phyloP scores from a whole-genome alignment of 1,139 yeast genomes.

The Yamadazyma trypodendri region DNA sequence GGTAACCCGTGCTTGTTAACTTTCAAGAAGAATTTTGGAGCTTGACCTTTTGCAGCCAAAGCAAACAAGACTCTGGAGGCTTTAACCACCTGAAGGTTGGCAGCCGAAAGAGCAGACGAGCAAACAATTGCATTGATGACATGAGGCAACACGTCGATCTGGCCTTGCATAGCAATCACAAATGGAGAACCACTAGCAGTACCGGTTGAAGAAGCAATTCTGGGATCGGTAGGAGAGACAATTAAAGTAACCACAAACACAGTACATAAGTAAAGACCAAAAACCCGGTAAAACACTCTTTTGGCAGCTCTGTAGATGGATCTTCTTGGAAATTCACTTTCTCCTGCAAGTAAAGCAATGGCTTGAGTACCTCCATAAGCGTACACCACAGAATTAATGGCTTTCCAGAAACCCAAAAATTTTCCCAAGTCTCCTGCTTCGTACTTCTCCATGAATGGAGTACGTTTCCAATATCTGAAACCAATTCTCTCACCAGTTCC shows the following conservation, averaged over 20 bases:
- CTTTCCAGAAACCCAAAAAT: conserved; percentile 67
- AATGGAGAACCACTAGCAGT: conserved; percentile 39
- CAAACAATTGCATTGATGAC: conserved; percentile 55
- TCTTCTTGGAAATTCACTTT: conserved; percentile 66
- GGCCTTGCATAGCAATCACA: conserved; percentile 40
- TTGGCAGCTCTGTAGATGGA: conserved; percentile 71
- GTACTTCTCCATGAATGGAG: conserved; percentile 51
- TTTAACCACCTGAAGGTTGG: conserved; percentile 52
- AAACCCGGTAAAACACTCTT: conserved; percentile 69
- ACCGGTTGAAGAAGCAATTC: conserved; percentile 29
- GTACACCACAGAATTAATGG: conserved; percentile 79
- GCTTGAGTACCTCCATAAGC: conserved; percentile 60
- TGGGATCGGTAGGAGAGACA: conserved; percentile 38
- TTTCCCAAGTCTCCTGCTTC: conserved; percentile 60
- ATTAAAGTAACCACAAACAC: conserved; percentile 46
- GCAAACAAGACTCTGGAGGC: conserved; percentile 53
- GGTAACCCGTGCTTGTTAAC: conserved; percentile 60
- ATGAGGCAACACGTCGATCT: conserved; percentile 39
- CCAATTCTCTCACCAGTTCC: conserved; percentile 47
- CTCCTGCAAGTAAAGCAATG: conserved; percentile 84
- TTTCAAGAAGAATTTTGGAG: conserved; percentile 44
- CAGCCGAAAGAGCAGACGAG: conserved; percentile 50
- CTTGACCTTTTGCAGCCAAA: conserved; percentile 46
- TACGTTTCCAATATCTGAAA: conserved; percentile 37
- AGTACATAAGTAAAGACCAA: conserved; percentile 52